Evolutionary conservation across 2,329 filamentous ascomycete genomes (phyloP).

Genomic region (Pseudopithomyces maydicus): DNA sequence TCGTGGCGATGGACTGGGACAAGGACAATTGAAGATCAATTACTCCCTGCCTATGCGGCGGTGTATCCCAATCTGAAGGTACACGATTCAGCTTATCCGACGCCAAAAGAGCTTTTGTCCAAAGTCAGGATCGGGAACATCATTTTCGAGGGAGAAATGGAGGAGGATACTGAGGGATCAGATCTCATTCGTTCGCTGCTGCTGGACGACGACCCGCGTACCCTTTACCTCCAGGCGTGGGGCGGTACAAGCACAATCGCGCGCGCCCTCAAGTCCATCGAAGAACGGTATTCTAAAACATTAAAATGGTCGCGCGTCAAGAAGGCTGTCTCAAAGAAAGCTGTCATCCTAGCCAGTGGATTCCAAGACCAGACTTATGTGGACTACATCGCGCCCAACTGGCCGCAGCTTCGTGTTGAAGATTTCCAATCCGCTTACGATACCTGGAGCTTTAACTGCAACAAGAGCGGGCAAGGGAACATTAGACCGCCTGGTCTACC

Average conservation of each 20-base stretch:
- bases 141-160: constrained; percentile 17
- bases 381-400: constrained; percentile 12
- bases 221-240: constrained; percentile 16
- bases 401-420: constrained; percentile 13
- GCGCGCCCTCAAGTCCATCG: constrained; percentile 15
- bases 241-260: constrained; percentile 19
- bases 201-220: constrained; percentile 14
- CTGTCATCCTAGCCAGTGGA: constrained; percentile 16
- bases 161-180: constrained; percentile 14
- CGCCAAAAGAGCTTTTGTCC: constrained; percentile 9
- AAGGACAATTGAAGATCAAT: constrained; percentile 9
- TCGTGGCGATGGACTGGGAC: constrained; percentile 16
- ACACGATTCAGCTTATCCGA: constrained; percentile 13
- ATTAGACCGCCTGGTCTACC: constrained; percentile 9
- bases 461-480: constrained; percentile 11
- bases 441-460: constrained; percentile 19
- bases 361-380: constrained; percentile 16
- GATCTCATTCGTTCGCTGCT: constrained; percentile 13
- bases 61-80: constrained; percentile 12
- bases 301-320: not conserved
- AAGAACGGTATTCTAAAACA: not conserved
- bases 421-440: constrained; percentile 10
- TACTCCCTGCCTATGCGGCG: constrained; percentile 14
- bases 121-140: constrained; percentile 15
- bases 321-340: constrained; percentile 7